These are phyloP conservation scores for Tylopilus intermedius DNA, from an alignment of 768 basidiomycete genomes.

Conservation along the genomic window DNA sequence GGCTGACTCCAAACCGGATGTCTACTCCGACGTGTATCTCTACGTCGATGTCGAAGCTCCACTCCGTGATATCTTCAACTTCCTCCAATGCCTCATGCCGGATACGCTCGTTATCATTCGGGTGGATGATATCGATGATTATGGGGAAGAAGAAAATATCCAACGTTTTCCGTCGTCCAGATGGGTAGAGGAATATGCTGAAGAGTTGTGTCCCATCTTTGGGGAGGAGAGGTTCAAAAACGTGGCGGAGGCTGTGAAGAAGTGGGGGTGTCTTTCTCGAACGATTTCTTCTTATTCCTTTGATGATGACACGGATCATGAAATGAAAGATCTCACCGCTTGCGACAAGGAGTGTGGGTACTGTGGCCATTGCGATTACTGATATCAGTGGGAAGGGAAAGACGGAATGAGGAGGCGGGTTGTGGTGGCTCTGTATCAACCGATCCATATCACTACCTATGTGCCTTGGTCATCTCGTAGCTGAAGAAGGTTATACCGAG, in stretches of 20 bases:
- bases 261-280: background rate
- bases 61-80: constrained; percentile 5
- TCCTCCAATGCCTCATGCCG: constrained; percentile 3
- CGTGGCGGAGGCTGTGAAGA: background rate
- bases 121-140: background rate
- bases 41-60: constrained; percentile 6
- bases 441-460: background rate
- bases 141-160: background rate
- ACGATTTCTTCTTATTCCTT: background rate
- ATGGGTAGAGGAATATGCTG: constrained; percentile 1
- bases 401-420: background rate
- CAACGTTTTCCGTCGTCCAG: constrained; percentile 3
- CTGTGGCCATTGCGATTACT: constrained; percentile 3
- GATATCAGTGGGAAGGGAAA: background rate
- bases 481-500: too few species aligned
- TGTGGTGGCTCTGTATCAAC: background rate
- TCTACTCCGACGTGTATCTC: constrained; percentile 6
- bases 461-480: too few species aligned
- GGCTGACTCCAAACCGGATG: background rate
- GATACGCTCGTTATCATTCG: constrained; percentile 8
- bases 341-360: constrained; percentile 6
- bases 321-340: constrained; percentile 7
- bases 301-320: background rate
- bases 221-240: background rate
- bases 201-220: background rate